A percentile compares a stretch with the other conserved stretches of the same genome.
Conservation (phyloP, 2,329 filamentous ascomycete species). For the Pseudovirgaria hyperparasitica region DNA sequence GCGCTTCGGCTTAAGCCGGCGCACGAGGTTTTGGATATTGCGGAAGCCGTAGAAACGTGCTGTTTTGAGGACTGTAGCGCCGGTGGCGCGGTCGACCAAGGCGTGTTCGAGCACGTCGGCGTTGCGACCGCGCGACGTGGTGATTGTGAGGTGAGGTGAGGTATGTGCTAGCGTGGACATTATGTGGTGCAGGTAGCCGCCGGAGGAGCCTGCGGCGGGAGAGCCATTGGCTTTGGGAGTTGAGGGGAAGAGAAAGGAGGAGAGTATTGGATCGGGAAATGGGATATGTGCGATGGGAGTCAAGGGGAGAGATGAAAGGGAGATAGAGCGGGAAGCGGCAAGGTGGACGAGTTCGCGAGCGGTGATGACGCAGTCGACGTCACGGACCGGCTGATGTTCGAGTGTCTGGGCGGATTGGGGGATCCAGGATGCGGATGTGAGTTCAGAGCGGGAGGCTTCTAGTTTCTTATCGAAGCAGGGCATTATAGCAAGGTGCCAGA, state of each 20-base stretch:
- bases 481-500: constrained; percentile 96
- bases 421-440: constrained; percentile 68
- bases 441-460: constrained; percentile 83
- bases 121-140: constrained; percentile 67
- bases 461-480: constrained; percentile 99
- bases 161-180: constrained; percentile 60
- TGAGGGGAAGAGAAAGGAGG: constrained; percentile 60
- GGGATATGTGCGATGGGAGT: constrained; percentile 38
- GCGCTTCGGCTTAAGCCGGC: constrained; percentile 72
- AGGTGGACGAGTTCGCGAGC: constrained; percentile 89
- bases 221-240: constrained; percentile 27
- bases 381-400: constrained; percentile 43
- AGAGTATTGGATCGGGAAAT: constrained; percentile 63
- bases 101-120: constrained; percentile 81
- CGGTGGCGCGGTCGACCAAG: constrained; percentile 38
- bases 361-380: constrained; percentile 97
- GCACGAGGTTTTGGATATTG: constrained; percentile 95
- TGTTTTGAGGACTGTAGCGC: constrained; percentile 19
- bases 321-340: constrained; percentile 64
- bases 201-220: constrained; percentile 62
- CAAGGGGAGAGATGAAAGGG: constrained; percentile 60
- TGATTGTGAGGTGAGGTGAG: constrained; percentile 59
- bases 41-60: constrained; percentile 95
- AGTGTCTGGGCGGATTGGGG: constrained; percentile 8
- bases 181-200: constrained; percentile 79